Base-by-base conservation (phyloP, 805 yeast genomes). In the Blastobotrys chiropterorum region DNA sequence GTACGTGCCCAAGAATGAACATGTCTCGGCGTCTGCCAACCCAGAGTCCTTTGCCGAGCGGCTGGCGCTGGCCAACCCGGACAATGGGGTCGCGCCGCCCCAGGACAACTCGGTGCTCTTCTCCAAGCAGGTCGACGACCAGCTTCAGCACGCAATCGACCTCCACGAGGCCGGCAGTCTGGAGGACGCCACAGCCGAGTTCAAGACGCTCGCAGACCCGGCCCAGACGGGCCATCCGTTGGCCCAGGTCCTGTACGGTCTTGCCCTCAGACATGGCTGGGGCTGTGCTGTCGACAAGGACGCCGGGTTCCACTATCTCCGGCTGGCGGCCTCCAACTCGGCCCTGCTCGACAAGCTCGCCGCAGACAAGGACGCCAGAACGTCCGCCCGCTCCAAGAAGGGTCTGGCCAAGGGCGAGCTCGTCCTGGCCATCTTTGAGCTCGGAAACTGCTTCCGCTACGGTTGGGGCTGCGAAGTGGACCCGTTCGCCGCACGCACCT, bases 381-480 rank as follows among this genome's bases (percentile, higher is more conserved):
- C 38, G 48, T 49, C 19, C 51, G 48, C 15, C 40, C 45, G 39
- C 38, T 31, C 4, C 53, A 44, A 17, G 30, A 47, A 31, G 49
- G 49, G 51, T 40, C 44, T 50, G 20, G 50, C 59, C 26, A 53
- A 52, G 38, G 61, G 63, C 19, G 67, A 62, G 47, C 50, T 63
- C 26, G 55, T 53, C 4, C 57, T 65, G 40, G 65, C 67, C 31
- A 56, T 65, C 20, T 65, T 56, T 44, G 68, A 65, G 49, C 56
- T 65, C 17, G 68, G 66, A 31, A 65, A 65, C 44, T 60, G 68
- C 46, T 64, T 59, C 50, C 57, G 65, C 20, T 55, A 56, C 45
- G 68, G 68, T 8, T 65, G 68, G 68, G 68, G 68, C 34, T 60
- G 61, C 20, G 62, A 53, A 30, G 47, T 48, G 17, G 67, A 64